Evolutionary conservation across 1,139 yeast genomes (phyloP).

Genomic region (Yamadazyma dendronema): DNA sequence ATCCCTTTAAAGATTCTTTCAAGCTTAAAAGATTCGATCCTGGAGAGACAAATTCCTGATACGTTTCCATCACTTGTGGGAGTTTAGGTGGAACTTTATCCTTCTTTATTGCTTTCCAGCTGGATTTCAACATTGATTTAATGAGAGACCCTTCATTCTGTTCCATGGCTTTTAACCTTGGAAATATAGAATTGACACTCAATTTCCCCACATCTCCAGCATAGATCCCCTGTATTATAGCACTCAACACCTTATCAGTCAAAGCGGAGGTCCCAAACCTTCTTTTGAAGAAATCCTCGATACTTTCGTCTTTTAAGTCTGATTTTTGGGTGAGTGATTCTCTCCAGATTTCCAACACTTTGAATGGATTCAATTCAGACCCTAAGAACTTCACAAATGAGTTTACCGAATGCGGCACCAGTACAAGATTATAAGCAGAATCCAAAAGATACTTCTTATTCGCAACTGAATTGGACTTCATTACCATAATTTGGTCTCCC

Average conservation of each 20-base stretch:
- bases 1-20: constrained; percentile 35
- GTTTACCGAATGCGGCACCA: constrained; percentile 50
- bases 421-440: constrained; percentile 36
- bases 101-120: constrained; percentile 9
- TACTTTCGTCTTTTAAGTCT: constrained; percentile 58
- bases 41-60: constrained; percentile 36
- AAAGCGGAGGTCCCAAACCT: constrained; percentile 60
- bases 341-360: constrained; percentile 32
- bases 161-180: constrained; percentile 55
- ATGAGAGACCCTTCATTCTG: constrained; percentile 58
- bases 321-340: constrained; percentile 41
- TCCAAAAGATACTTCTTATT: constrained; percentile 61
- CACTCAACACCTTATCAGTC: constrained; percentile 70
- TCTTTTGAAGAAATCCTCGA: constrained; percentile 63
- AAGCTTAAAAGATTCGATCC: constrained; percentile 34
- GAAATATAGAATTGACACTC: constrained; percentile 61
- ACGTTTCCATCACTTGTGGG: constrained; percentile 21
- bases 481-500: constrained; percentile 45
- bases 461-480: constrained; percentile 50
- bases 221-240: constrained; percentile 83
- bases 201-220: constrained; percentile 77
- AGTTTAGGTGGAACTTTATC: constrained; percentile 9
- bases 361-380: constrained; percentile 36
- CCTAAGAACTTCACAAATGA: constrained; percentile 41
- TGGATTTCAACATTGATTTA: constrained; percentile 25